Evolutionary conservation across 805 yeast species (phyloP).

Genomic region (Candida maris): DNA sequence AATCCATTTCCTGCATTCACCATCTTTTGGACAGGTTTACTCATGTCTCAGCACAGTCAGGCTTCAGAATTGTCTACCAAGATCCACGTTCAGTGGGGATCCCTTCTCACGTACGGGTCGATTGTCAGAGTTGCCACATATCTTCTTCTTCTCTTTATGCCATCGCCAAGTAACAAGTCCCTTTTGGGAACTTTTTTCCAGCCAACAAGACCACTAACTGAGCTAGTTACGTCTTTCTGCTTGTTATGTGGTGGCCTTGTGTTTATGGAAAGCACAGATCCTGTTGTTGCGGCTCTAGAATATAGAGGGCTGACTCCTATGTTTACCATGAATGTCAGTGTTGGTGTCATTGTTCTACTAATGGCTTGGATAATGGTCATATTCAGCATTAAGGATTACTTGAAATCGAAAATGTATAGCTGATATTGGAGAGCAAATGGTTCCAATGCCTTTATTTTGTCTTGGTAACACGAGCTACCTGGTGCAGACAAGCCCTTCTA

Average conservation of each 20-base stretch:
- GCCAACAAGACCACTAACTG: constrained; percentile 82
- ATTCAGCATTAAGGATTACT: constrained; percentile 57
- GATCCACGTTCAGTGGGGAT: constrained; percentile 93
- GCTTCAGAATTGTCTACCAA: constrained; percentile 72
- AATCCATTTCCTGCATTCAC: constrained; percentile 94
- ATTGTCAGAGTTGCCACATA: constrained; percentile 68
- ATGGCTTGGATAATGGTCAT: constrained; percentile 88
- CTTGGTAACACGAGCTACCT: too few relatives aligned
- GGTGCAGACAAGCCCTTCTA: too few relatives aligned
- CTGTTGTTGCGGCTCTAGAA: constrained; percentile 75
- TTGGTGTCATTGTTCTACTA: constrained; percentile 70
- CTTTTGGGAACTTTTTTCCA: constrained; percentile 16
- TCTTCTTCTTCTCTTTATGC: constrained; percentile 45
- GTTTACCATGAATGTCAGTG: constrained; percentile 86
- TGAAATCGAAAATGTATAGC: constrained; percentile 22
- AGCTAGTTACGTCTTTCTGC: constrained; percentile 73
- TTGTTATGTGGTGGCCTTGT: constrained; percentile 85
- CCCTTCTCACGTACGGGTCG: constrained; percentile 76
- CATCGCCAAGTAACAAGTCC: constrained; percentile 28
- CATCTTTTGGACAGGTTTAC: constrained; percentile 92
- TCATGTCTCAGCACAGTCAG: constrained; percentile 94
- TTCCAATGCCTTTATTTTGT: too few relatives aligned
- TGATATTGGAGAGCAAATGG: too few relatives aligned
- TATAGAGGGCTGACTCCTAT: constrained; percentile 79
- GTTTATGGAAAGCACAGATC: constrained; percentile 90